Evolutionary conservation across 2,329 filamentous ascomycete genomes (phyloP), one percentile per base, ranked within the genome.

Genomic region (Sarocladiaceae sp.): DNA sequence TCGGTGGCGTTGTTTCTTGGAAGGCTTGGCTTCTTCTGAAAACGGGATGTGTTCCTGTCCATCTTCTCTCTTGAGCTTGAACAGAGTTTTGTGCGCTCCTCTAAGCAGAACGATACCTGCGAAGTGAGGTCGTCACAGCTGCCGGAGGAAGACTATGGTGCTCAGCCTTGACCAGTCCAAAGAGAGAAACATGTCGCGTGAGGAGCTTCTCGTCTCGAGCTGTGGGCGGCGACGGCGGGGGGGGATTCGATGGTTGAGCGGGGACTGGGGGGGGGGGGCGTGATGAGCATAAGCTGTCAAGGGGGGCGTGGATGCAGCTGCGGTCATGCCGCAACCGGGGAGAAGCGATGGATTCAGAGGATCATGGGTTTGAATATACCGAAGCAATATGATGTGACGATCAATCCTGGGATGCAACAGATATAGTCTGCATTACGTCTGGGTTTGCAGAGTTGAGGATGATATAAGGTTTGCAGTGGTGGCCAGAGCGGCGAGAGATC

Each of bases 151-250:
- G 23, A 7, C 11, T 4, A 35, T 10, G 5, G 6, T 4, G 9
- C 18, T 35, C 33, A 11, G 9, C 12, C 4, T 6, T 19, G 15
- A 19, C 4, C 33, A 23, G 26, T 10, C n/a, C 34, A 15, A 12
- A 5, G 10, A 12, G 19, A 24, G 37, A 27, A 41, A 41, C 13
- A 10, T 21, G 37, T 41, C 37, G 37, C 37, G 37, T 41, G 37
- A 41, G 37, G 23, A 41, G 29, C 19, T 41, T n/a, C n/a, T n/a
- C n/a, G 37, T 24, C 37, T 41, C 7, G 20, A n/a, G n/a, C n/a
- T n/a, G 37, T 41, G 21, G 23, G 37, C 37, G n/a, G 12, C 7
- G 6, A 6, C n/a, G 5, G 16, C 5, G 9, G 15, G 21, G 15
- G 19, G 34, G 34, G 34, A 6, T 10, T 24, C 4, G 19, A 35